phyloP scores from a whole-genome alignment of 2,329 filamentous ascomycete genomes.

The Neofusicoccum kwambonambiense region DNA sequence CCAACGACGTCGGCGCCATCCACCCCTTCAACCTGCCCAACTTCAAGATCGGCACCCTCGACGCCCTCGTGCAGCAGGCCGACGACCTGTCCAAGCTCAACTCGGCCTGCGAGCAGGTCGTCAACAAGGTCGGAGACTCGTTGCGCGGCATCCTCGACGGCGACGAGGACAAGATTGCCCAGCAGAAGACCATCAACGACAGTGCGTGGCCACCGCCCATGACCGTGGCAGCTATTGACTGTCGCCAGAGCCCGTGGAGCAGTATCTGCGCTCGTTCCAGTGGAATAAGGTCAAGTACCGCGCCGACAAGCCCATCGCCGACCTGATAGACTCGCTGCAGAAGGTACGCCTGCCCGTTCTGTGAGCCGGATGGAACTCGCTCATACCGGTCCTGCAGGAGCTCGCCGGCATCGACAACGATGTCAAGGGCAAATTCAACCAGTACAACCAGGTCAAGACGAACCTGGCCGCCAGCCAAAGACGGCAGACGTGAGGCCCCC shows the following conservation, averaged over 20 bases:
- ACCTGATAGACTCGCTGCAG: constrained; percentile 82
- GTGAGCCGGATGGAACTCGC: neutral
- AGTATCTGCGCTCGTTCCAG: constrained; percentile 82
- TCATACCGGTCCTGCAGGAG: constrained; percentile 58
- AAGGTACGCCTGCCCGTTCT: constrained; percentile 59
- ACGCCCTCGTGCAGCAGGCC: constrained; percentile 92
- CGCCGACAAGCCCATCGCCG: constrained; percentile 82
- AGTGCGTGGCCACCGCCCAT: constrained; percentile 58
- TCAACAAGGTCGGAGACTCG: constrained; percentile 84
- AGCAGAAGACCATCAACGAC: constrained; percentile 92
- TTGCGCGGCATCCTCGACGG: constrained; percentile 79
- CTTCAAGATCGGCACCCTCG: constrained; percentile 97
- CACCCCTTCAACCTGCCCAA: constrained; percentile 80
- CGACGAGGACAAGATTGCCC: constrained; percentile 75
- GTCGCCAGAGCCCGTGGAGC: constrained; percentile 80
- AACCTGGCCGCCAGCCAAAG: constrained; percentile 78
- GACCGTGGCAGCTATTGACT: constrained; percentile 3
- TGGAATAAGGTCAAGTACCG: constrained; percentile 99
- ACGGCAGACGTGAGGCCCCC: constrained; percentile 72
- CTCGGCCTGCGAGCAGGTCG: constrained; percentile 73
- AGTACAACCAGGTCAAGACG: constrained; percentile 90
- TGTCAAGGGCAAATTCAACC: constrained; percentile 88
- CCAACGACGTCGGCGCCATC: constrained; percentile 72
- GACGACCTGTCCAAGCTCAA: constrained; percentile 93
- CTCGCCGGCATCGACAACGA: constrained; percentile 91